Evolutionary conservation across 2,329 filamentous ascomycete species (phyloP), one percentile per base, ranked within the genome.

Genomic region (Claviceps spartinae): DNA sequence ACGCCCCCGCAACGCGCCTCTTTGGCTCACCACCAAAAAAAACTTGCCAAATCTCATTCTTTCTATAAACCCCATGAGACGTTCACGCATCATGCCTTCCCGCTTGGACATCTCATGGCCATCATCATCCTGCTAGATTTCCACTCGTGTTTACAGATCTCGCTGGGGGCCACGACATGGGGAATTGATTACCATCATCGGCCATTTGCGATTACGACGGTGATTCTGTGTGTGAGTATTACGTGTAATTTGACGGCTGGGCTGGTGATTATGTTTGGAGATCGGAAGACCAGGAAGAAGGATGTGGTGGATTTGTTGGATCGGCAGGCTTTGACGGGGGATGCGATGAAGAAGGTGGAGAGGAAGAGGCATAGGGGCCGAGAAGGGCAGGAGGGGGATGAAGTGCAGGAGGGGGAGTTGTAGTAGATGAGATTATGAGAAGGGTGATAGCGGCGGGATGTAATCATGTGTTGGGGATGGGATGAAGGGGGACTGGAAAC

Each of bases 51-150:
- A 59, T 88, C 84, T 0, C 88, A 94, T 64, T 89, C 85, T 5
- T 94, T 91, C 66, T 94, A 94, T 73, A 90, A 90, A 61, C 87
- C 88, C 0, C 85, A 94, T 65, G 88, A 94, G 67, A 94, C 88
- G 0, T 74, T 80, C 37, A 94, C 88, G 0, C 88, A 94, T 63
- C 76, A 81, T 62, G 84, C 88, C 0, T 94, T 94, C 55, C 86
- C 88, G 0, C 71, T 90, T 1, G 75, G 77, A 36, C 73, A 88
- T 5, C 79, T 94, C 36, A 75, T 93, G 40, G 81, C 85, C 53
- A 82, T 91, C 54, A 83, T 91, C n/a, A 73, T 87, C 6, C 71
- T 94, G 2, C 75, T 93, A 3, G 88, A 94, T 64, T 83, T 78
- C 55, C 88, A 94, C 68, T 88, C 84, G 4, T 72, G 86, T 37